phyloP scores from a whole-genome alignment of 139 green algal species.

The Coelastrella sp. region DNA sequence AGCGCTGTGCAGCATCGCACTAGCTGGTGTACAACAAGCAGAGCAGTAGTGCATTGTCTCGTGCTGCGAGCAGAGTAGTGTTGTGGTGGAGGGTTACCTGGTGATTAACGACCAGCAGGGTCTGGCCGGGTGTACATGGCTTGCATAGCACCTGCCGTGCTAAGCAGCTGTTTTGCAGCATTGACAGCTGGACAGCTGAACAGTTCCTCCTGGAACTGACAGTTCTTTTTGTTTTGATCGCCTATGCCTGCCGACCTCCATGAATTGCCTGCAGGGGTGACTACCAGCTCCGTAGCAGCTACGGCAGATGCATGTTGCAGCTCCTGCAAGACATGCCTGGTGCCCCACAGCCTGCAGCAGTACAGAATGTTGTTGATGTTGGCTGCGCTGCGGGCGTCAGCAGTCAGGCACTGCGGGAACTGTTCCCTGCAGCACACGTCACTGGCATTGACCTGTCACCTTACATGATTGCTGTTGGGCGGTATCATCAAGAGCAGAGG shows the following conservation, averaged over 20 bases:
- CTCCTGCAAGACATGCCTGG: conserved; percentile 58
- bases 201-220: too few species aligned
- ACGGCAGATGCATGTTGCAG: conserved; percentile 53
- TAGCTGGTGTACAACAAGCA: too few species aligned
- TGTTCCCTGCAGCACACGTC: conserved; percentile 72
- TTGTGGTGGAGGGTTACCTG: too few species aligned
- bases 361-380: conserved; percentile 70
- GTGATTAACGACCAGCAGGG: too few species aligned
- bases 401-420: conserved; percentile 66
- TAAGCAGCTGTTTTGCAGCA: too few species aligned
- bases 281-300: conserved; percentile 56
- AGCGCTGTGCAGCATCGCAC: too few species aligned
- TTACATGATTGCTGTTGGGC: conserved; percentile 81
- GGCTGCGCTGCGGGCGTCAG: conserved; percentile 80
- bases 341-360: neutral
- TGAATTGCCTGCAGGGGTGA: conserved; percentile 46
- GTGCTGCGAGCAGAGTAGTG: too few species aligned
- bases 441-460: conserved; percentile 84
- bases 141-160: too few species aligned
- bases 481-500: conserved; percentile 65
- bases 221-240: too few species aligned
- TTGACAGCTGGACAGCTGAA: too few species aligned
- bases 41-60: too few species aligned
- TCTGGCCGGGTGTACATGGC: too few species aligned
- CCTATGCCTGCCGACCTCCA: neutral